Percentiles rank a stretch among this genome's conserved stretches.
Conservation (phyloP, 2,329 filamentous ascomycete genomes). For the Rachicladosporium sp. region DNA sequence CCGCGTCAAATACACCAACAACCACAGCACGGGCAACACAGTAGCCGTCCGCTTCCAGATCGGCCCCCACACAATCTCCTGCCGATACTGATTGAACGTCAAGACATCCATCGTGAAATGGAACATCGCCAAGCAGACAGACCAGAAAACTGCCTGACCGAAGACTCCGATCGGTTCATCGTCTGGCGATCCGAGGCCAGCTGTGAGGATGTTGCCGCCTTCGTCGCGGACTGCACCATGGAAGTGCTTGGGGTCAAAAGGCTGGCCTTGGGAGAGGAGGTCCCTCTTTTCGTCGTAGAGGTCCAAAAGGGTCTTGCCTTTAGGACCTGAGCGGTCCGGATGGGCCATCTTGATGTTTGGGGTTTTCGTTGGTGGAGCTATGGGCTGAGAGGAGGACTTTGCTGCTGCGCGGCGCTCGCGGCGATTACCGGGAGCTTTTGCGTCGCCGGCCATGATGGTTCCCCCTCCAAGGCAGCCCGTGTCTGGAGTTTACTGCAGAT, state of each 20-base stretch:
- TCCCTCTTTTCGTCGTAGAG: slow-evolving; percentile 51
- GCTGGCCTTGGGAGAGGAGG: slow-evolving; percentile 36
- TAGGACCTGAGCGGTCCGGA: slow-evolving; percentile 54
- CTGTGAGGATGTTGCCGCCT: slow-evolving; percentile 23
- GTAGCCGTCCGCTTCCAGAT: slow-evolving; percentile 41
- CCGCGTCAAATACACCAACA: slow-evolving; percentile 34
- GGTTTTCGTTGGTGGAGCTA: slow-evolving; percentile 27
- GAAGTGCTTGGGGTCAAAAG: slow-evolving; percentile 33
- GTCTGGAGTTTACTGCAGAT: too few species aligned
- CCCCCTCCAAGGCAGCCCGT: too few species aligned
- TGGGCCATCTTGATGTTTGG: slow-evolving; percentile 51
- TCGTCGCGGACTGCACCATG: slow-evolving; percentile 20
- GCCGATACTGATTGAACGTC: slow-evolving; percentile 64
- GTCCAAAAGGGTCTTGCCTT: slow-evolving; percentile 59
- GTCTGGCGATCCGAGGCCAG: slow-evolving; percentile 20
- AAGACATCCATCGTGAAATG: slow-evolving; percentile 70
- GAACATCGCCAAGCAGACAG: slow-evolving; percentile 52
- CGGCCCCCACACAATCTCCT: slow-evolving; percentile 47
- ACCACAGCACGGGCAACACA: slow-evolving; percentile 31
- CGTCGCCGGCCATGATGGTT: slow-evolving; percentile 10
- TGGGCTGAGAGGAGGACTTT: slow-evolving; percentile 24
- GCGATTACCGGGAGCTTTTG: slow-evolving; percentile 27
- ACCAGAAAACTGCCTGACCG: slow-evolving; percentile 37
- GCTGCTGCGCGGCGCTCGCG: slow-evolving; percentile 32
- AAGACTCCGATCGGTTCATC: slow-evolving; percentile 34